These are phyloP conservation scores for Auricularia cornea DNA, from an alignment of 768 basidiomycete genomes.

Conservation along the genomic window DNA sequence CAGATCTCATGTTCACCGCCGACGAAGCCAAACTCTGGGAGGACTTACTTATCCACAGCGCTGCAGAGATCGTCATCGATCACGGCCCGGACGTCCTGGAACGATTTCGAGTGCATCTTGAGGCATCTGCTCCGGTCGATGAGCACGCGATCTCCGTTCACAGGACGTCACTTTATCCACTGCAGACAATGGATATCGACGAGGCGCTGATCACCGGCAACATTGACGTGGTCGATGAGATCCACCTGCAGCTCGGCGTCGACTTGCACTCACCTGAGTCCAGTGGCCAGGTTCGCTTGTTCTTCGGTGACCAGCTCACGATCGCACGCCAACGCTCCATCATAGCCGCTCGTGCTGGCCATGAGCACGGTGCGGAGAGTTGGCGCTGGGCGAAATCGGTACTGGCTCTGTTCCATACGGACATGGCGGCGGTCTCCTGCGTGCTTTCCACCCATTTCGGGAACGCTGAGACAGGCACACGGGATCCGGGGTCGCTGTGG, in stretches of 20 bases:
- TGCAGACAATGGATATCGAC: slow-evolving; percentile 29
- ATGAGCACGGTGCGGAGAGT: slow-evolving; percentile 4
- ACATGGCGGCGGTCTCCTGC: slow-evolving; percentile 27
- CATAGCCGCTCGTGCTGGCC: slow-evolving; percentile 10
- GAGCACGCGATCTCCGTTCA: slow-evolving; percentile 22
- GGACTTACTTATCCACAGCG: too few relatives aligned
- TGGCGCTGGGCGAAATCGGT: slow-evolving; percentile 12
- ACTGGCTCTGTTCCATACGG: slow-evolving; percentile 31
- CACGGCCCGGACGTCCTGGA: slow-evolving; percentile 22
- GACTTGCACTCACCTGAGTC: slow-evolving; percentile 5
- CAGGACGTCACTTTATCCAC: slow-evolving; percentile 21
- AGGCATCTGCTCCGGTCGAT: slow-evolving; percentile 12
- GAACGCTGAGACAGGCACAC: slow-evolving; percentile 15
- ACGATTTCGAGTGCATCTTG: slow-evolving; percentile 16
- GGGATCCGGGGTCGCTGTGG: slow-evolving; percentile 25
- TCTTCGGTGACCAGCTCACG: slow-evolving; percentile 15
- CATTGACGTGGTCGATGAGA: slow-evolving; percentile 23
- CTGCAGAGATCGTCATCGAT: too few relatives aligned
- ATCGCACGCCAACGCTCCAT: slow-evolving; percentile 11
- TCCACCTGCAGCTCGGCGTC: slow-evolving; percentile 19
- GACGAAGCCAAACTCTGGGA: neutral
- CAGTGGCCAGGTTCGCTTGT: slow-evolving; percentile 6
- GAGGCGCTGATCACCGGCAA: slow-evolving; percentile 28
- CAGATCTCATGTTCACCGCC: neutral
- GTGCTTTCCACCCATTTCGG: slow-evolving; percentile 27